Evolutionary conservation across 2,329 filamentous ascomycete genomes (phyloP), one percentile per base, ranked within the genome.

Genomic region (Periconia sp.): DNA sequence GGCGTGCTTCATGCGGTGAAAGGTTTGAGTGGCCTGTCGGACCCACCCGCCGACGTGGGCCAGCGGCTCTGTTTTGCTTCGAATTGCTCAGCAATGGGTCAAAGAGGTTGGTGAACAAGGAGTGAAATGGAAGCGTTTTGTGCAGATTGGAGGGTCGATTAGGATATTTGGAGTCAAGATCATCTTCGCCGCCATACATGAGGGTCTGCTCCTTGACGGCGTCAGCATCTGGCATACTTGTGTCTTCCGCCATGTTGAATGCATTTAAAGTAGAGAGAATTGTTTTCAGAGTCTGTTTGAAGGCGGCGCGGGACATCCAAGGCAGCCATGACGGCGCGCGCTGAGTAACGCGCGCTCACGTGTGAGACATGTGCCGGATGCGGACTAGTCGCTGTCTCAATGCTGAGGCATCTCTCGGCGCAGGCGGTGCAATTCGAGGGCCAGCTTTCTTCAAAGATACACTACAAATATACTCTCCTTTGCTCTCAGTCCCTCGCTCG

Each of bases 131-230:
- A 8, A 95, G 75, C 1, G 92, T 96, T 49, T 83, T 83, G 26
- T 84, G 84, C 56, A 87, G 82, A 55, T 97, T 99, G 50, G 76
- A 82, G 3, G 94, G 94, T 3, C 91, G 83, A 60, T 90, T 85
- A 3, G 91, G 89, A 64, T 89, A 77, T 66, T 81, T 81, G 38
- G 75, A 71, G 51, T 81, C 72, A 15, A 82, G 68, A 40, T 74
- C 68, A 13, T 63, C 49, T 13, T 73, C 72, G 43, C 74, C 70
- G 28, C 72, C 69, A 48, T 80, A 79, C 69, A 78, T 77, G 50
- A 72, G 71, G 22, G 69, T 63, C 35, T 78, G 76, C 49, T 81
- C 78, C 19, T 69, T 66, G 11, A 61, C 60, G 3, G 74, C 75
- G 24, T 74, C 72, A 2, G 58, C 61, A 50, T 76, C 72, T 32